These are phyloP conservation scores for Amauroascus niger DNA, from an alignment of 2,329 filamentous ascomycete species.

Conservation along the genomic window DNA sequence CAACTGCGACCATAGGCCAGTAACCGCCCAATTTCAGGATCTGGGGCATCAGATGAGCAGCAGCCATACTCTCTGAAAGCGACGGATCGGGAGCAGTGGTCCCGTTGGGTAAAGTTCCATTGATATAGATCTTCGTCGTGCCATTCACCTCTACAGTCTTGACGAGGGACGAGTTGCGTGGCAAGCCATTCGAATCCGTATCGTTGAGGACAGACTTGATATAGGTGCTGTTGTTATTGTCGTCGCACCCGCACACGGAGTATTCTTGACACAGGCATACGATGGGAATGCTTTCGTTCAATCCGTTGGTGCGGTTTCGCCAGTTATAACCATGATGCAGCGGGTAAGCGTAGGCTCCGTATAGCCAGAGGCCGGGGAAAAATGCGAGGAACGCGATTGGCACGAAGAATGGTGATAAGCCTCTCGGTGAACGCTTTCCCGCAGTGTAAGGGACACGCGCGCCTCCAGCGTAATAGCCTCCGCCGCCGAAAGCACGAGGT, in stretches of 20 bases:
- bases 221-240: constrained; percentile 38
- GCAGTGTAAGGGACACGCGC: constrained; percentile 43
- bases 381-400: constrained; percentile 38
- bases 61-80: constrained; percentile 15
- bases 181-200: constrained; percentile 25
- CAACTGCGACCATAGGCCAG: constrained; percentile 34
- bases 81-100: constrained; percentile 32
- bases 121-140: constrained; percentile 39
- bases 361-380: constrained; percentile 48
- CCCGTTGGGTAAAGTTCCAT: constrained; percentile 40
- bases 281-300: constrained; percentile 45
- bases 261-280: constrained; percentile 49
- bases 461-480: constrained; percentile 48
- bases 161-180: constrained; percentile 32
- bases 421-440: constrained; percentile 38
- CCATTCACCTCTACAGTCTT: constrained; percentile 35
- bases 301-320: constrained; percentile 37
- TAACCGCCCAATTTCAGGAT: constrained; percentile 32
- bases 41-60: constrained; percentile 14
- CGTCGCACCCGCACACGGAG: constrained; percentile 49
- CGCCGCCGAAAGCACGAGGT: constrained; percentile 41
- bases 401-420: constrained; percentile 43
- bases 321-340: constrained; percentile 42
- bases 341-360: constrained; percentile 47
- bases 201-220: constrained; percentile 37